Percentiles rank a stretch among this genome's conserved stretches.
Conservation (phyloP, 305 asterid species). For the Solanum hybrid region DNA sequence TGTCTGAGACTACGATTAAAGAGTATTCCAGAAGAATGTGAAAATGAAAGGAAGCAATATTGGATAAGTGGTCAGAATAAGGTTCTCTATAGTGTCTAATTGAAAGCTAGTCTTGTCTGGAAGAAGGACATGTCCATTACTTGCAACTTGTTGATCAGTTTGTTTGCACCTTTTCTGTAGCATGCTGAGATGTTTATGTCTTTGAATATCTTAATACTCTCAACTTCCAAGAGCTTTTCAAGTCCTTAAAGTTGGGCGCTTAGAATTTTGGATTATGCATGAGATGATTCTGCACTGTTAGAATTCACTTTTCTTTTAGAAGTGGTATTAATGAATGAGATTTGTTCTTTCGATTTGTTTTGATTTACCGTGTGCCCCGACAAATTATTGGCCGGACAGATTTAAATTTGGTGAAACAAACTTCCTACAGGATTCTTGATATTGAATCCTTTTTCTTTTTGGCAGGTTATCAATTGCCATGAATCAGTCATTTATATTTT, state of each 20-base stretch:
- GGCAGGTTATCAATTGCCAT: conserved; percentile 91
- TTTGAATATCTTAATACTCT: not conserved
- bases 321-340: not conserved
- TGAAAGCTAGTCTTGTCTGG: not conserved
- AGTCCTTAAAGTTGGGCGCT: not conserved
- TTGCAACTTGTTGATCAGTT: not conserved
- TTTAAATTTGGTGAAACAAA: not conserved
- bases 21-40: not conserved
- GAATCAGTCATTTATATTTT: conserved; percentile 89
- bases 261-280: not conserved
- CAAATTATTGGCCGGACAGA: not conserved
- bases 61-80: not conserved
- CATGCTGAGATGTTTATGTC: not conserved
- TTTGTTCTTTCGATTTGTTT: not conserved
- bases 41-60: not conserved
- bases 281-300: not conserved
- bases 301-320: not conserved
- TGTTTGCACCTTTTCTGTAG: not conserved
- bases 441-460: conserved; percentile 8
- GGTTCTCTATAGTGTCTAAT: not conserved
- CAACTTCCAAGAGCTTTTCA: not conserved
- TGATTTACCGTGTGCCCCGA: not conserved
- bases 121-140: not conserved
- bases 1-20: not conserved
- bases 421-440: not conserved